These are phyloP conservation scores for Chaetomiaceae sp. DNA, from an alignment of 2,329 filamentous ascomycete species.

Conservation along the genomic window DNA sequence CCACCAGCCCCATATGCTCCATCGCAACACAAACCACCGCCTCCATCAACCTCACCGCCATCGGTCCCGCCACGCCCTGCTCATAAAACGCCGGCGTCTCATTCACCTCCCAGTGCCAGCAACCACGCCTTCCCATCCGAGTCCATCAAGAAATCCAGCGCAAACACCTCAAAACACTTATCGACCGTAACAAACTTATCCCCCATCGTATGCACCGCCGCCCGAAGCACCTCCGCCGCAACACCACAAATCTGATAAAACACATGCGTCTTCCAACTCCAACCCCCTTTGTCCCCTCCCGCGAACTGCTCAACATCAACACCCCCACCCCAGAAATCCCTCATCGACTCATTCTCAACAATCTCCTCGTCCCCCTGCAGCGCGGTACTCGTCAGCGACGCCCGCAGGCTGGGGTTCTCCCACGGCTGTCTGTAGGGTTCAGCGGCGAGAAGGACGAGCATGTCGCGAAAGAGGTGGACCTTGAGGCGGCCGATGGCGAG, in stretches of 20 bases:
- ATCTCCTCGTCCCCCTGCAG: conserved; percentile 36
- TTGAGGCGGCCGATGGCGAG: conserved; percentile 36
- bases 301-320: too few species aligned
- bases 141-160: conserved; percentile 36
- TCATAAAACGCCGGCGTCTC: conserved; percentile 38
- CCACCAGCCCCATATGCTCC: conserved; percentile 32
- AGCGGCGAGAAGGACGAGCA: conserved; percentile 34
- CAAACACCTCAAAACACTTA: conserved; percentile 38
- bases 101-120: conserved; percentile 36
- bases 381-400: conserved; percentile 37
- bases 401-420: conserved; percentile 32
- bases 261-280: conserved; percentile 34
- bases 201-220: conserved; percentile 36
- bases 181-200: conserved; percentile 37
- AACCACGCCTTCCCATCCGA: conserved; percentile 32
- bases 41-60: conserved; percentile 35
- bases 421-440: conserved; percentile 37
- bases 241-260: conserved; percentile 36
- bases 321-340: conserved; percentile 30
- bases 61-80: conserved; percentile 31
- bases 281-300: too few species aligned
- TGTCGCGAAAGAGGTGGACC: conserved; percentile 36
- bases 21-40: conserved; percentile 32
- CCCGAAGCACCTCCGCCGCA: conserved; percentile 33
- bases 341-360: conserved; percentile 32